Evolutionary conservation across 2,329 filamentous ascomycete genomes (phyloP).

Genomic region (Colletotrichum tamarilloi): DNA sequence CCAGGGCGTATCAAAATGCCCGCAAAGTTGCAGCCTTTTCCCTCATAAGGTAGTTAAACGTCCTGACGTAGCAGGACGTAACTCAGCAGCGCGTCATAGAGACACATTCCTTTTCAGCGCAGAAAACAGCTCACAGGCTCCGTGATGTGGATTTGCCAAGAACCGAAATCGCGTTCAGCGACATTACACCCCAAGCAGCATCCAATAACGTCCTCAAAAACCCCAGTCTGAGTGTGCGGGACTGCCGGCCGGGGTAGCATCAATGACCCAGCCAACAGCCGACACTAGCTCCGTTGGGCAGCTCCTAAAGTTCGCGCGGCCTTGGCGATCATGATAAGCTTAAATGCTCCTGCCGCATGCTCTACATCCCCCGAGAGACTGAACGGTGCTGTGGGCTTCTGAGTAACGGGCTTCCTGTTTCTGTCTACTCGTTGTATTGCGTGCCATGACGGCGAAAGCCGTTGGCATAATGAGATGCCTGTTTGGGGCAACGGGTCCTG

Average conservation of each 20-base stretch:
- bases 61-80: background rate
- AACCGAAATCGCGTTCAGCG: background rate
- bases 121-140: background rate
- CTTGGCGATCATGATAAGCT: constrained; percentile 36
- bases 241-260: constrained; percentile 29
- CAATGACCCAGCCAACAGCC: constrained; percentile 12
- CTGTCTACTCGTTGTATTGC: background rate
- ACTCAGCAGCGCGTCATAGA: background rate
- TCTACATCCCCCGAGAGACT: constrained; percentile 23
- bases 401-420: constrained; percentile 31
- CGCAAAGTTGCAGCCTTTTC: background rate
- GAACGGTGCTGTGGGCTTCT: background rate
- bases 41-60: background rate
- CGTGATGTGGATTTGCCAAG: constrained; percentile 18
- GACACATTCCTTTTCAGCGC: background rate
- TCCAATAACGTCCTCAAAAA: constrained; percentile 12
- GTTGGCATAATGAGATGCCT: constrained; percentile 24
- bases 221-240: background rate
- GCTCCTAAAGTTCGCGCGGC: constrained; percentile 18
- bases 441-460: constrained; percentile 11
- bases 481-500: constrained; percentile 31
- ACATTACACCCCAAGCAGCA: constrained; percentile 5
- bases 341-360: constrained; percentile 36
- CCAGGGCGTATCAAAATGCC: no score
- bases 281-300: constrained; percentile 33